Evolutionary conservation across 2,329 filamentous ascomycete genomes (phyloP).

Genomic region (Cytospora schulzeri): DNA sequence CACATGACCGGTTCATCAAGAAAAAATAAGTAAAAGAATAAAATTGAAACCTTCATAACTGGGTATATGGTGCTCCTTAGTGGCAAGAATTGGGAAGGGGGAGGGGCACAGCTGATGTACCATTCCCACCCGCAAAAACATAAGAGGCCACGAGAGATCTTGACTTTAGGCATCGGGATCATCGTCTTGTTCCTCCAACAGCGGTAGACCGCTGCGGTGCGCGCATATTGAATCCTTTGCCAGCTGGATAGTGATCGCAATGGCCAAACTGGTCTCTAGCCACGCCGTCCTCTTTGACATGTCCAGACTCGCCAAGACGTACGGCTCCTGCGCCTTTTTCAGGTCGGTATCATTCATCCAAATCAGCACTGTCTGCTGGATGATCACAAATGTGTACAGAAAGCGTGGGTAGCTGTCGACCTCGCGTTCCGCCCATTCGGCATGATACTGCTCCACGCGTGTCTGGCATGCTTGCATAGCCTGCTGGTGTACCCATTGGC

Average conservation of each 20-base stretch:
- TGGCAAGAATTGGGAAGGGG: too few relatives aligned
- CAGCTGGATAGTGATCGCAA: conserved; percentile 41
- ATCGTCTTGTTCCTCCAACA: conserved; percentile 20
- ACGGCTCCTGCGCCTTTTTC: conserved; percentile 9
- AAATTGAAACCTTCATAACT: too few relatives aligned
- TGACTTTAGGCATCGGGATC: conserved; percentile 32
- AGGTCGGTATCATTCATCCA: conserved; percentile 46
- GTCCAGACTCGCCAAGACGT: conserved; percentile 37
- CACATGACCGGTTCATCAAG: not conserved
- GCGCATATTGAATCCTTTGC: conserved; percentile 34
- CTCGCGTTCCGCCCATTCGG: conserved; percentile 15
- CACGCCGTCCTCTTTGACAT: conserved; percentile 38
- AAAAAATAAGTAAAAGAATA: too few relatives aligned
- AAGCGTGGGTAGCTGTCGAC: conserved; percentile 33
- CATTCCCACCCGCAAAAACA: not conserved
- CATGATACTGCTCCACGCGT: conserved; percentile 27
- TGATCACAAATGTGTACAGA: conserved; percentile 48
- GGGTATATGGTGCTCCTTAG: too few relatives aligned
- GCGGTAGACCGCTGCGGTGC: conserved; percentile 23
- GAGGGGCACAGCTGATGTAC: too few relatives aligned
- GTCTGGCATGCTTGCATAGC: conserved; percentile 19
- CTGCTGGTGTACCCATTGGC: not conserved
- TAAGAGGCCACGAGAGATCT: not conserved
- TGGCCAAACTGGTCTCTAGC: conserved; percentile 36
- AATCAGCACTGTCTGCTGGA: conserved; percentile 50